Evolutionary conservation across 768 basidiomycete genomes (phyloP), one percentile per base, ranked within the genome.

Genomic region (Lactarius deliciosus): DNA sequence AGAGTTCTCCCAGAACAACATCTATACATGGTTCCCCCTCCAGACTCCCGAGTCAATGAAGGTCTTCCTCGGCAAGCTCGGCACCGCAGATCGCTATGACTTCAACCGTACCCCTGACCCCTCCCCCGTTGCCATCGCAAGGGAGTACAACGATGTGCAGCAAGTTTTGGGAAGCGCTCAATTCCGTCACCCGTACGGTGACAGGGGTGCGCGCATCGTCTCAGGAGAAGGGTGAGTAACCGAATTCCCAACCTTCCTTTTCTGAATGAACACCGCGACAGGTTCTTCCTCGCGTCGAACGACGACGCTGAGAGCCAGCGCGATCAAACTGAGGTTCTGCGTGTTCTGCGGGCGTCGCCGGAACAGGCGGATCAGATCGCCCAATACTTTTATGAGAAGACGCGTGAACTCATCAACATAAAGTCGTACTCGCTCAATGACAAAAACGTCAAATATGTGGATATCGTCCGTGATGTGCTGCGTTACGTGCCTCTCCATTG

Each of bases 1-100:
- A 58, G 78, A 91, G 73, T 94, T 82, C 76, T 81, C 82, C 0
- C 81, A 84, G 65, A 86, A 89, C 74, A 90, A 88, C 66, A 78
- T 85, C 57, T 94, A 91, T 73, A 86, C 92, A 4, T 92, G 90
- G 85, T 94, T 93, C 87, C 90, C 92, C n/a, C 80, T 94, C 54
- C 87, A 93, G 86, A 90, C 88, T 0, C 92, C 92, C 4, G 78
- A 81, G 0, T 75, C 85, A 2, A 92, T 93, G 91, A 77, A 83
- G 65, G 76, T 72, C 1, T 74, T 86, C 73, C 77, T 93, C 63
- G 79, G 74, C 60, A 83, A 90, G 38, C 72, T 92, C 41, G 82
- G 82, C 47, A 77, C 83, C 28, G 64, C 78, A 20, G 79, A 83
- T 32, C 76, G 82, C 56, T 94, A 93, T 69, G 81, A 85, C 64